phyloP scores from a whole-genome alignment of 2,329 filamentous ascomycete genomes.

The Hymenoscyphus occultus region DNA sequence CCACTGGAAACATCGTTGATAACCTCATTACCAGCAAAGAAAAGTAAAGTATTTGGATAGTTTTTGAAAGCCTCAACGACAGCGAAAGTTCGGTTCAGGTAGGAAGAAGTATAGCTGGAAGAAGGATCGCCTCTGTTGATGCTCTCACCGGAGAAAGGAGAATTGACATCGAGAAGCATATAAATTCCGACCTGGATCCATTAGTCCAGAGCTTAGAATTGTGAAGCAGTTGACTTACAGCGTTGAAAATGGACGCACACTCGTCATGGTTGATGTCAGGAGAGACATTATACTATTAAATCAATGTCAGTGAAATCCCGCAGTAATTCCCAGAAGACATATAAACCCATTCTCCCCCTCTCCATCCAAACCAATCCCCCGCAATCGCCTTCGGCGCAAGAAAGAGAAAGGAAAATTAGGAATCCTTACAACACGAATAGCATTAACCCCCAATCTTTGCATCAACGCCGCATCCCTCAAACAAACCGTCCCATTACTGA shows the following conservation, averaged over 20 bases:
- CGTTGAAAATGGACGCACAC: slow-evolving; percentile 67
- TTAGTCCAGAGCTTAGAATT: not conserved
- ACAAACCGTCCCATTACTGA: slow-evolving; percentile 57
- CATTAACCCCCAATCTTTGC: slow-evolving; percentile 61
- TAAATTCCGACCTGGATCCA: slow-evolving; percentile 55
- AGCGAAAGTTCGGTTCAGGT: slow-evolving; percentile 65
- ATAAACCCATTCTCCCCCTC: too few relatives aligned
- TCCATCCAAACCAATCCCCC: too few relatives aligned
- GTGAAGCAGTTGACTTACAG: slow-evolving; percentile 39
- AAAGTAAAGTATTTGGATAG: slow-evolving; percentile 66
- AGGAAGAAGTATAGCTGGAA: slow-evolving; percentile 56
- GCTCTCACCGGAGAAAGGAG: slow-evolving; percentile 56
- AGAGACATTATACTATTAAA: slow-evolving; percentile 55
- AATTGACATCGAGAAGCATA: slow-evolving; percentile 68
- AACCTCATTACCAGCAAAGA: slow-evolving; percentile 79
- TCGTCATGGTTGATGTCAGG: slow-evolving; percentile 64
- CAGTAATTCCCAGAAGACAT: not conserved
- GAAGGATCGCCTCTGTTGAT: slow-evolving; percentile 54
- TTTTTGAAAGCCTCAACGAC: slow-evolving; percentile 64
- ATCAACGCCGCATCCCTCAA: slow-evolving; percentile 63
- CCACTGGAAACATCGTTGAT: slow-evolving; percentile 64
- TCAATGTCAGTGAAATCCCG: not conserved
- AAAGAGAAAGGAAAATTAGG: not conserved
- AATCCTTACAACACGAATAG: slow-evolving; percentile 37
- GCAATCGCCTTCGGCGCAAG: too few relatives aligned